phyloP scores from a whole-genome alignment of 1,284 basidiomycete genomes.

The Ustilago shanxiensis region DNA sequence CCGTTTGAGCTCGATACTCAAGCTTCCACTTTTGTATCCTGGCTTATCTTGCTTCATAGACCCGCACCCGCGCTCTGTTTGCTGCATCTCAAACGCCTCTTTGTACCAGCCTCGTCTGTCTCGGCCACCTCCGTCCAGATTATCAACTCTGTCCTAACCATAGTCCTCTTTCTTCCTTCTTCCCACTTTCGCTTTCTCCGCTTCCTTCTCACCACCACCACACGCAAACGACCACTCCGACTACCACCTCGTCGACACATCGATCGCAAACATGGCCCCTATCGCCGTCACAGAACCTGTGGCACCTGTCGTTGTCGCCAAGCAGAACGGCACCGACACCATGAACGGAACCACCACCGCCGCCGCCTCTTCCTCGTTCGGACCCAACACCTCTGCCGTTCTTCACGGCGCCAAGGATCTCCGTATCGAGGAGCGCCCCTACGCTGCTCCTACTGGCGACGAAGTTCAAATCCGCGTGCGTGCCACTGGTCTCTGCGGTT shows the following conservation, averaged over 20 bases:
- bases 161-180: background rate
- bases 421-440: slow-evolving; percentile 76
- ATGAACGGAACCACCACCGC: slow-evolving; percentile 33
- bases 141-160: slow-evolving; percentile 14
- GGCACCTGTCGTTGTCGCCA: slow-evolving; percentile 14
- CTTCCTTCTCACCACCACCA: background rate
- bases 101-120: background rate
- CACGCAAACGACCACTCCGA: background rate
- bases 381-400: slow-evolving; percentile 64
- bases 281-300: slow-evolving; percentile 35
- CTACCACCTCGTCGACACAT: background rate
- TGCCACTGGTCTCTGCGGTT: slow-evolving; percentile 86
- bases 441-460: slow-evolving; percentile 78
- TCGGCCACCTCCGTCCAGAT: slow-evolving; percentile 19
- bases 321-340: slow-evolving; percentile 18
- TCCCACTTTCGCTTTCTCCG: background rate
- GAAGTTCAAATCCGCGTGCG: slow-evolving; percentile 79
- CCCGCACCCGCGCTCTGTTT: background rate
- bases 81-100: background rate
- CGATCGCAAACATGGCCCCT: slow-evolving; percentile 28
- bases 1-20: background rate
- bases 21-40: background rate
- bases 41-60: background rate
- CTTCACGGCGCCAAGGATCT: slow-evolving; percentile 73
- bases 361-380: slow-evolving; percentile 13